Evolutionary conservation across 75 land plant genomes (phyloP).

Genomic region (Selaginella tamariscina): DNA sequence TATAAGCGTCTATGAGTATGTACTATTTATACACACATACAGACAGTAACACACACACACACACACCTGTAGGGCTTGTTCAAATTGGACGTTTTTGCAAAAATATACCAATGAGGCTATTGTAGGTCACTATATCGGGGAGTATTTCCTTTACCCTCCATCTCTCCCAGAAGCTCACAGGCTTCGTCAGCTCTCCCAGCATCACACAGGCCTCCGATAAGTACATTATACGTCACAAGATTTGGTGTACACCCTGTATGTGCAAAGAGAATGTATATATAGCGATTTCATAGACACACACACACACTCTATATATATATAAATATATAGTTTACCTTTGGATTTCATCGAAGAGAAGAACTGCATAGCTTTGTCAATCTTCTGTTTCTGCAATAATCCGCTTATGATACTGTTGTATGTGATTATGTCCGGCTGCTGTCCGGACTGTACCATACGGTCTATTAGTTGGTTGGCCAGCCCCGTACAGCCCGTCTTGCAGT

Average conservation of each 20-base stretch:
- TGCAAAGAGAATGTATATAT: not conserved
- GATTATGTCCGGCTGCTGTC: not conserved
- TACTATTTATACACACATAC: too few relatives aligned
- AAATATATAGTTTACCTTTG: too few relatives aligned
- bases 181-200: conserved; percentile 11
- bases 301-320: too few relatives aligned
- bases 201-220: conserved; percentile 45
- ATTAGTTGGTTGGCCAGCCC: conserved; percentile 2
- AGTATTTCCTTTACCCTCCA: not conserved
- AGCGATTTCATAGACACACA: conserved; percentile 16
- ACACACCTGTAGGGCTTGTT: not conserved
- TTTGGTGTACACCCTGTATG: conserved; percentile 27
- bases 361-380: conserved; percentile 12
- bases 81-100: not conserved
- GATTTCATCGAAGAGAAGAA: conserved; percentile 11
- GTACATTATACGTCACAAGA: conserved; percentile 38
- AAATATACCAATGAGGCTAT: conserved; percentile 4
- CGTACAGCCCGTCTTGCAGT: conserved; percentile 19
- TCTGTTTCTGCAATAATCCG: conserved; percentile 15
- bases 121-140: not conserved
- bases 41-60: too few relatives aligned
- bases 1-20: too few relatives aligned
- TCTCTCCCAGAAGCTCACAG: not conserved
- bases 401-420: conserved; percentile 14
- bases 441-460: conserved; percentile 10